Conservation (phyloP, 208 protist genomes). For the Leishmania arabica region DNA sequence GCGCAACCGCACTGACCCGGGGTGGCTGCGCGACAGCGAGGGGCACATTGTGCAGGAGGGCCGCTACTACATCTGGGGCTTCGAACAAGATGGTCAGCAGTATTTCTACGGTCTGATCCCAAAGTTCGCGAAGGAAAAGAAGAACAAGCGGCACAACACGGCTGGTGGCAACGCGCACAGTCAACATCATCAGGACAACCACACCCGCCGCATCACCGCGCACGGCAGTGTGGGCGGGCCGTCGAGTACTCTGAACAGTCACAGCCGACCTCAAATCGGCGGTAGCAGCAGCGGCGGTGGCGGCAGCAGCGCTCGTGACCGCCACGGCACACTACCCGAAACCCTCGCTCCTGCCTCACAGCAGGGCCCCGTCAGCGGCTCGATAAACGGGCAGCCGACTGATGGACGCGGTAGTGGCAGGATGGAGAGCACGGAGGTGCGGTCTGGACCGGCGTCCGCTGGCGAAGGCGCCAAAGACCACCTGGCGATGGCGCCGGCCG, state of each 20-base stretch:
- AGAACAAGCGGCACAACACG: conserved; percentile 7
- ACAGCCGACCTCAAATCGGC: conserved; percentile 7
- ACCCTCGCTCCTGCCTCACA: not conserved
- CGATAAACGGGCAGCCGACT: not conserved
- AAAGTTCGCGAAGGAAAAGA: conserved; percentile 58
- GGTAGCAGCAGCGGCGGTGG: conserved; percentile 7
- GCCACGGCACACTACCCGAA: not conserved
- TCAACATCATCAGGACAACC: conserved; percentile 14
- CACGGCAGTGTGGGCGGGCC: not conserved
- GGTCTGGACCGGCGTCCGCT: too few species aligned
- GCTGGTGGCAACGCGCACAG: conserved; percentile 5
- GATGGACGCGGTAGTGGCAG: not conserved
- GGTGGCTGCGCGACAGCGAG: conserved; percentile 51
- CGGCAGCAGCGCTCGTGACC: conserved; percentile 5
- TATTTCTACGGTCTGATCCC: conserved; percentile 70
- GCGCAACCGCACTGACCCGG: conserved; percentile 34
- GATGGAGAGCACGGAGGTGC: not conserved
- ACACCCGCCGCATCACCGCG: not conserved
- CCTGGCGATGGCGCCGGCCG: not conserved
- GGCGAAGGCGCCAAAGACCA: not conserved
- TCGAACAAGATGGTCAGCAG: conserved; percentile 50
- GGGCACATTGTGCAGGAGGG: conserved; percentile 56
- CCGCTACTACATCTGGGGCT: conserved; percentile 70
- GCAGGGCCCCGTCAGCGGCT: not conserved
- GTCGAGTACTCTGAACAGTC: conserved; percentile 5